phyloP scores from a whole-genome alignment of 2,329 filamentous ascomycete species.

The Apiospora sp. region DNA sequence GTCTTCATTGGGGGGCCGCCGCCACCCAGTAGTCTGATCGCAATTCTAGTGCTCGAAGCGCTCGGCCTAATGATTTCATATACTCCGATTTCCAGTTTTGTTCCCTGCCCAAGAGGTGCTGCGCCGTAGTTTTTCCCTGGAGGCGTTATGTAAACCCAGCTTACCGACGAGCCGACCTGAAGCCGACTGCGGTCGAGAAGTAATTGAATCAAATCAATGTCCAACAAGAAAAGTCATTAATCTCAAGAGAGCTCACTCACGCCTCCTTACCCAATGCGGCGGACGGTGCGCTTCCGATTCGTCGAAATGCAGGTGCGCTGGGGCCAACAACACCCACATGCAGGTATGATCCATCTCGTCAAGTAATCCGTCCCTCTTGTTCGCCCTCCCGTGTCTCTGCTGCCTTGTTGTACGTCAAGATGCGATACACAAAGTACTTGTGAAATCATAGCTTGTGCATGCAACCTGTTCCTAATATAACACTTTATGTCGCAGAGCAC shows the following conservation, averaged over 20 bases:
- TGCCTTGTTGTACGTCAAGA: not conserved
- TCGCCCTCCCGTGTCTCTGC: not conserved
- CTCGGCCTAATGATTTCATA: not conserved
- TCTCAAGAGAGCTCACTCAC: not conserved
- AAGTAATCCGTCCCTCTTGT: too few relatives aligned
- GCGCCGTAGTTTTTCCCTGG: not conserved
- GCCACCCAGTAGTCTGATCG: not conserved
- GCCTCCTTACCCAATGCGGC: not conserved
- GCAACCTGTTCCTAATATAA: not conserved
- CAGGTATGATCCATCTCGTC: not conserved
- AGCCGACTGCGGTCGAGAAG: not conserved
- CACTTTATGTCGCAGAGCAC: not conserved
- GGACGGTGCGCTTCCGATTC: not conserved
- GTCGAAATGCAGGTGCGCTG: not conserved
- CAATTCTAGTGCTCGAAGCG: conserved; percentile 1
- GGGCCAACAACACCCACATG: not conserved
- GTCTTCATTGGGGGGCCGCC: not conserved
- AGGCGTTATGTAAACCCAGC: not conserved
- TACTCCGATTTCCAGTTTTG: conserved; percentile 6
- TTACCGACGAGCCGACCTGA: not conserved
- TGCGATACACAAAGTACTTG: not conserved
- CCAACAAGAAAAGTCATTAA: not conserved
- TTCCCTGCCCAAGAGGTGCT: not conserved
- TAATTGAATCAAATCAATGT: conserved; percentile 15
- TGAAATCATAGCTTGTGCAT: not conserved